Evolutionary conservation across 2,329 filamentous ascomycete genomes (phyloP).

Genomic region (Sporothrix pseudoabietina): DNA sequence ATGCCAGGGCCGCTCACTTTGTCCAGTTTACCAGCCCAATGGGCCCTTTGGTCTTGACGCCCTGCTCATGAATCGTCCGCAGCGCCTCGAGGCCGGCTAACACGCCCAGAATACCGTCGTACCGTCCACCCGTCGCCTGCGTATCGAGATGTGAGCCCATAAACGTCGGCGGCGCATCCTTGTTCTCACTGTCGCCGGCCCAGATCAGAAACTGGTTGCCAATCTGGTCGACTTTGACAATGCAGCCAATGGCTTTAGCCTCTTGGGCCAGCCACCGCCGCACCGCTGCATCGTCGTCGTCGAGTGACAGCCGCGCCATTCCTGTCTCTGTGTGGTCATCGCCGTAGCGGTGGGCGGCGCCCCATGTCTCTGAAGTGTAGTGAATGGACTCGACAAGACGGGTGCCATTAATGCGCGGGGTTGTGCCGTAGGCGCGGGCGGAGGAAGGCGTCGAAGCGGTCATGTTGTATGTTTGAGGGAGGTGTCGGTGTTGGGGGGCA

Average conservation of each 20-base stretch:
- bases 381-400: conserved; percentile 18
- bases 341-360: conserved; percentile 16
- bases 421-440: background rate
- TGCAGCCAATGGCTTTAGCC: conserved; percentile 64
- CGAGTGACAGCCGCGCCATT: conserved; percentile 73
- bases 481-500: background rate
- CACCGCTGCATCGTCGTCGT: conserved; percentile 69
- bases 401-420: conserved; percentile 3
- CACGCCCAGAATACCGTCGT: conserved; percentile 78
- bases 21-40: conserved; percentile 80
- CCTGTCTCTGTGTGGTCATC: conserved; percentile 58
- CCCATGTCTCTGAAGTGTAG: background rate
- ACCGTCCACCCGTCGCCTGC: conserved; percentile 58
- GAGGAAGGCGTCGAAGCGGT: background rate
- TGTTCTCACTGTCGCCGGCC: conserved; percentile 68
- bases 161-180: conserved; percentile 63
- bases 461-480: background rate
- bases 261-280: conserved; percentile 76
- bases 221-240: conserved; percentile 70
- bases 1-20: conserved; percentile 50
- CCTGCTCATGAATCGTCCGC: conserved; percentile 65
- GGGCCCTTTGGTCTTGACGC: conserved; percentile 67
- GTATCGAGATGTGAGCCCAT: conserved; percentile 66
- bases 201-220: conserved; percentile 79
- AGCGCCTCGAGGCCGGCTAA: conserved; percentile 73